phyloP scores from a whole-genome alignment of 2,329 filamentous ascomycete genomes.

The Botryotinia convoluta region DNA sequence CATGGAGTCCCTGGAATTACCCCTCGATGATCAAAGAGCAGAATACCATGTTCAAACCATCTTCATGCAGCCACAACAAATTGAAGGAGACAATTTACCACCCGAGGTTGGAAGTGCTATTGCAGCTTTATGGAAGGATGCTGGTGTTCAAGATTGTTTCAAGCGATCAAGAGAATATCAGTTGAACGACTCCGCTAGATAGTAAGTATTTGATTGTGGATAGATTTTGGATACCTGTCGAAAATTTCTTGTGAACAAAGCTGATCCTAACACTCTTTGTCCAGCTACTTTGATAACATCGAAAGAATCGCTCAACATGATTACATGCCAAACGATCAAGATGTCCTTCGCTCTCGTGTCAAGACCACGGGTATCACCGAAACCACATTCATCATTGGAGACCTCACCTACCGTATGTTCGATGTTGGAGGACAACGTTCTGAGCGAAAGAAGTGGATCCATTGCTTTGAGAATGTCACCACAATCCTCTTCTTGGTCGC shows the following conservation, averaged over 20 bases:
- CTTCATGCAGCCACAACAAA: constrained; percentile 53
- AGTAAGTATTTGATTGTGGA: constrained; percentile 56
- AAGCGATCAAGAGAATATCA: constrained; percentile 85
- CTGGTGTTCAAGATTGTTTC: constrained; percentile 82
- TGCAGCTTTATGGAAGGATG: constrained; percentile 79
- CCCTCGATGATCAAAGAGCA: constrained; percentile 63
- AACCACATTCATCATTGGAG: constrained; percentile 87
- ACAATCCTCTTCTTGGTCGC: constrained; percentile 91
- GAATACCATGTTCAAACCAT: constrained; percentile 40
- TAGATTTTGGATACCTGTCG: neutral
- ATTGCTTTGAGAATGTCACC: constrained; percentile 77
- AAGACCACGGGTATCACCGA: constrained; percentile 96
- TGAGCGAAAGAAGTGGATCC: constrained; percentile 77
- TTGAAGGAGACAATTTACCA: constrained; percentile 78
- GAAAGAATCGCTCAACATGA: constrained; percentile 71
- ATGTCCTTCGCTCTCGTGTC: constrained; percentile 86
- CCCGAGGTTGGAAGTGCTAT: constrained; percentile 76
- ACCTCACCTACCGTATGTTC: constrained; percentile 93
- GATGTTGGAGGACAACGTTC: constrained; percentile 73
- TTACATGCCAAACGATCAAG: constrained; percentile 90
- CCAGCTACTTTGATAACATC: constrained; percentile 79
- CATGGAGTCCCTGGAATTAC: constrained; percentile 81
- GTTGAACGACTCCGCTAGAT: constrained; percentile 90
- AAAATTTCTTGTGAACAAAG: neutral
- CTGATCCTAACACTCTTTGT: constrained; percentile 19